Conservation (phyloP, 176 grass and related monocot genomes). For the Paspalum notatum region DNA sequence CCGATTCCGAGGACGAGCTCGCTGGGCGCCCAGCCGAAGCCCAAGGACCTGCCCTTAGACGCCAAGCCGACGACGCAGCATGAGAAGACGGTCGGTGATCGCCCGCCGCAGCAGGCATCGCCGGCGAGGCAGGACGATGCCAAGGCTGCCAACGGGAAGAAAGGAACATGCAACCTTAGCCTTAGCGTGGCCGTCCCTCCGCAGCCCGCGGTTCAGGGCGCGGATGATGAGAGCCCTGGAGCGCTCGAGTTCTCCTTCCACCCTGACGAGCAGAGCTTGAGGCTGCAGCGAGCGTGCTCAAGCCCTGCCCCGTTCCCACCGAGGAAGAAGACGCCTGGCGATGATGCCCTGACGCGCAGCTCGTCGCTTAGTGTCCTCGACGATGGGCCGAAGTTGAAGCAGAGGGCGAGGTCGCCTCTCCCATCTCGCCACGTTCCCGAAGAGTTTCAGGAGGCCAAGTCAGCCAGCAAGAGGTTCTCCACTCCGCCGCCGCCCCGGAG, state of each 20-base stretch:
- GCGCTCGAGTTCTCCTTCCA: conserved; percentile 58
- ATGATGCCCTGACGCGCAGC: conserved; percentile 17
- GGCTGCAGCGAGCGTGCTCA: conserved; percentile 38
- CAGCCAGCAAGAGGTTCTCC: conserved; percentile 62
- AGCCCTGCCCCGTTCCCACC: conserved; percentile 50
- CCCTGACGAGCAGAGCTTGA: conserved; percentile 45
- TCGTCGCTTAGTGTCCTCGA: not conserved
- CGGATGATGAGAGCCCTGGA: conserved; percentile 12
- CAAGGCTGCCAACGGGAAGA: conserved; percentile 21
- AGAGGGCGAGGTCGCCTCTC: conserved; percentile 65
- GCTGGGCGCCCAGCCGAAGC: not conserved
- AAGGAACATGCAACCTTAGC: conserved; percentile 7
- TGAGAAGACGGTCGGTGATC: conserved; percentile 1
- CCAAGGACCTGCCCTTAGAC: not conserved
- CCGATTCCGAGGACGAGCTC: conserved; percentile 4
- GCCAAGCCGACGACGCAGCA: not conserved
- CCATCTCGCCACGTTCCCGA: conserved; percentile 57
- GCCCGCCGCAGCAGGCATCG: not conserved
- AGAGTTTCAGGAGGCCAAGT: conserved; percentile 74
- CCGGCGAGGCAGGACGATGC: not conserved
- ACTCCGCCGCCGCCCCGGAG: conserved; percentile 74
- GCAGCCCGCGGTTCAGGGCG: not conserved
- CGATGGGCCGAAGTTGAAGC: conserved; percentile 32
- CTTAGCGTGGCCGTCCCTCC: conserved; percentile 13
- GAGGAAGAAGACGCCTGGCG: conserved; percentile 11